phyloP scores from a whole-genome alignment of 805 yeast genomes.

The Kuraishia ogatae region DNA sequence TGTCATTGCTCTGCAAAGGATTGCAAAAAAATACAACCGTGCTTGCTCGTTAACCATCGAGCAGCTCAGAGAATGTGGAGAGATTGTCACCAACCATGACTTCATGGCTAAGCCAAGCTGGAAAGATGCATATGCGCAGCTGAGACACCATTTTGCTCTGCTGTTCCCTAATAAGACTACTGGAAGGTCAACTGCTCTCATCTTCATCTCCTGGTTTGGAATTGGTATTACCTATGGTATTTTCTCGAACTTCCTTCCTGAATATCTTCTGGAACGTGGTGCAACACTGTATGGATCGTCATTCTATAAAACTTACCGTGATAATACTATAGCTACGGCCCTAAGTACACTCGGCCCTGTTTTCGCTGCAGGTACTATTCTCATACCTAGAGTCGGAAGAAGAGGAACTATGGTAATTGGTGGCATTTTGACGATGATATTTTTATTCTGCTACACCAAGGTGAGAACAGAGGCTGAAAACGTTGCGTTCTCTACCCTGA shows the following conservation, averaged over 20 bases:
- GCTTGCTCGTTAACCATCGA: slow-evolving; percentile 33
- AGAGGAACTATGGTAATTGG: slow-evolving; percentile 49
- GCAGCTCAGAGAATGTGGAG: slow-evolving; percentile 36
- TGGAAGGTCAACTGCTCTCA: slow-evolving; percentile 35
- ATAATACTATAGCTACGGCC: slow-evolving; percentile 36
- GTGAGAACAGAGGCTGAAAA: slow-evolving; percentile 47
- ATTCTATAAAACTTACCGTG: slow-evolving; percentile 33
- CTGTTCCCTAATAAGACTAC: slow-evolving; percentile 38
- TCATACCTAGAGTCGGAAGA: slow-evolving; percentile 35
- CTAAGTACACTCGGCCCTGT: slow-evolving; percentile 46
- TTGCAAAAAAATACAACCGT: slow-evolving; percentile 38
- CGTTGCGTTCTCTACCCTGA: slow-evolving; percentile 39
- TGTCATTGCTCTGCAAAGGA: slow-evolving; percentile 26
- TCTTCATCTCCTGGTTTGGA: slow-evolving; percentile 44
- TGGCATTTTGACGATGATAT: slow-evolving; percentile 43
- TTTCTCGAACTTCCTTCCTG: slow-evolving; percentile 45
- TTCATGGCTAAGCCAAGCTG: slow-evolving; percentile 14
- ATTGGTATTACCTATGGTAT: slow-evolving; percentile 53
- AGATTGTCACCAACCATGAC: slow-evolving; percentile 18
- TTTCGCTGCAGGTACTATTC: slow-evolving; percentile 33
- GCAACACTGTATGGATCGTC: slow-evolving; percentile 32
- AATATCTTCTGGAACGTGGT: slow-evolving; percentile 42
- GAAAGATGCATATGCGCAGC: slow-evolving; percentile 18
- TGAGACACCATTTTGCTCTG: slow-evolving; percentile 30
- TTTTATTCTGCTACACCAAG: slow-evolving; percentile 55